phyloP scores from a whole-genome alignment of 257 asterid species.

The Ocimum tenuiflorum region DNA sequence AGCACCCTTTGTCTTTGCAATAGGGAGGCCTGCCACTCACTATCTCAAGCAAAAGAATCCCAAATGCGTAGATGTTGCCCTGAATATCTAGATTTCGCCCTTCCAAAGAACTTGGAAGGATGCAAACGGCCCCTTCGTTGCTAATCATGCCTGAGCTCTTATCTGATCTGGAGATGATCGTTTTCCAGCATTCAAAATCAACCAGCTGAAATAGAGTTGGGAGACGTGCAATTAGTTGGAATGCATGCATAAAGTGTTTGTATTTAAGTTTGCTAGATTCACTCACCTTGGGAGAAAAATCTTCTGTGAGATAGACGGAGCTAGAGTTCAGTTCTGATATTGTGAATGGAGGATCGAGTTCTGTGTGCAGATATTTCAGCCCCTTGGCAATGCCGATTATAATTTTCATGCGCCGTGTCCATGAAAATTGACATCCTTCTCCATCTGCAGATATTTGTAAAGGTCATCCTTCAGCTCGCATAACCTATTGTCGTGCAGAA shows the following conservation, averaged over 20 bases:
- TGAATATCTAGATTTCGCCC: constrained; percentile 41
- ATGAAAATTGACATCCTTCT: constrained; percentile 79
- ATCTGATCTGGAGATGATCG: constrained; percentile 35
- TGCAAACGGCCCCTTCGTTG: constrained; percentile 36
- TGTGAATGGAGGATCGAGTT: constrained; percentile 57
- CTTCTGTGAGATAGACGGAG: constrained; percentile 72
- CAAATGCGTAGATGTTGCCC: constrained; percentile 59
- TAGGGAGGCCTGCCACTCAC: constrained; percentile 65
- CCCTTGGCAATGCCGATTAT: constrained; percentile 71
- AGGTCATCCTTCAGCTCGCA: constrained; percentile 1
- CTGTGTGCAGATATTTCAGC: constrained; percentile 63
- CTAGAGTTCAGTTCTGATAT: constrained; percentile 61
- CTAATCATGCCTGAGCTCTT: constrained; percentile 40
- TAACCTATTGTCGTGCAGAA: no score
- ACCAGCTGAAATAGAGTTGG: no score
- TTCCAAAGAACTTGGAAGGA: constrained; percentile 35
- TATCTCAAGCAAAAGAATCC: constrained; percentile 65
- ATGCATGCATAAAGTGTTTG: no score
- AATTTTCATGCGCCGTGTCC: constrained; percentile 79
- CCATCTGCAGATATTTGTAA: constrained; percentile 44
- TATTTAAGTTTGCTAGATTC: no score
- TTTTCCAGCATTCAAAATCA: constrained; percentile 60
- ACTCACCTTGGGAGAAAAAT: constrained; percentile 82
- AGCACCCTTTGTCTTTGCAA: constrained; percentile 56
- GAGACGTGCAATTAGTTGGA: no score